A percentile compares a stretch with the other conserved stretches of the same genome.
phyloP scores from a whole-genome alignment of 768 basidiomycete species.

The Tricholomella constricta region DNA sequence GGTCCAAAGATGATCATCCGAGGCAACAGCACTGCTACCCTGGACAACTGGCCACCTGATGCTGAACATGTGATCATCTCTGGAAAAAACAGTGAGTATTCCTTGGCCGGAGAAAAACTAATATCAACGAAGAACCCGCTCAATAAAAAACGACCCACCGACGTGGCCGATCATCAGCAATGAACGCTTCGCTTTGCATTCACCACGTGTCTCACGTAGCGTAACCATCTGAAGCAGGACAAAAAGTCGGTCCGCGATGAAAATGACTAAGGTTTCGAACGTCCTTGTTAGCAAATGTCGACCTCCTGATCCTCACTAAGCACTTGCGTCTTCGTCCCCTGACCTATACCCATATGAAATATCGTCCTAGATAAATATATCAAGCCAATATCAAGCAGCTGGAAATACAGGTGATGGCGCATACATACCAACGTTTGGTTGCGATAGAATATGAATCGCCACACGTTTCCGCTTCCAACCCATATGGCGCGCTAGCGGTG shows the following conservation, averaged over 20 bases:
- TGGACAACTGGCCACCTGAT: not conserved
- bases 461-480: not conserved
- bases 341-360: not conserved
- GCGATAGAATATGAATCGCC: not conserved
- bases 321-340: not conserved
- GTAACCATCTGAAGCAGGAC: too few relatives aligned
- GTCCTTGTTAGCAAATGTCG: not conserved
- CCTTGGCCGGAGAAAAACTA: not conserved
- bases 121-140: not conserved
- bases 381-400: too few relatives aligned
- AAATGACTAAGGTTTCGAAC: not conserved
- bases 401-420: too few relatives aligned
- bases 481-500: not conserved
- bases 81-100: not conserved
- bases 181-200: too few relatives aligned
- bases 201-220: too few relatives aligned
- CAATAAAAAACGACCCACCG: too few relatives aligned
- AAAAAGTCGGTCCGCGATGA: not conserved
- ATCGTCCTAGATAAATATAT: not conserved
- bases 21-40: not conserved
- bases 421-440: not conserved
- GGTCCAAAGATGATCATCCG: not conserved
- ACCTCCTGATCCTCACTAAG: not conserved
- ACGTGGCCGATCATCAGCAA: too few relatives aligned
- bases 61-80: not conserved